Base-by-base conservation (phyloP, 257 asterid species). In the Capsicum chinense region DNA sequence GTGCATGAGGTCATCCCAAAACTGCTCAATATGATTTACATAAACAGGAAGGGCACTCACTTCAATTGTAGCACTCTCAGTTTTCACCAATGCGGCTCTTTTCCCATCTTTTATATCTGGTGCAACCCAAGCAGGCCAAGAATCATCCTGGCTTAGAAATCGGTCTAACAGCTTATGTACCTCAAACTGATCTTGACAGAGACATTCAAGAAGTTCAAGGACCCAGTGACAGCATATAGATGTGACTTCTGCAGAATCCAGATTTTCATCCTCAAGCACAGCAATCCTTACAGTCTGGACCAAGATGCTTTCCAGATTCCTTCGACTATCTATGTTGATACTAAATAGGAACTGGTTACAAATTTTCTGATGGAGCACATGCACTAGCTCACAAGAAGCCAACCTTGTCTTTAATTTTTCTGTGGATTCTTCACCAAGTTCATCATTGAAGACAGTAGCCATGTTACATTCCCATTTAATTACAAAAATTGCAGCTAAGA, bases 381-480 rank as follows among this genome's bases (percentile, higher is more conserved):
- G 95, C 86, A 90, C 90, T 71, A 93, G 88, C 82, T 91, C 95
- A 84, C 91, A 92, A 79, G 90, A 90, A 59, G 92, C 74, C 88
- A 91, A 84, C 89, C 98, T 91, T 81, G 88, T 83, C 87, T 90
- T 85, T 64, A 71, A 81, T 80, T 89, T 89, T 83, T 86, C 90
- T 17, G 79, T 62, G 19, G 73, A 83, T 56, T 91, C 94, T 80
- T 81, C 92, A 83, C 87, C 92, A 87, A 87, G 89, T 79, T 87
- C 87, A 84, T 86, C 89, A 79, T 83, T 83, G 84, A 89, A 88
- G 82, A 84, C 87, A 81, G 88, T 82, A 76, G 81, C 85, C 91
- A 92, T 87, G 89, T 88, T 89, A 87, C 85, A 91, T 88, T 95
- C 98, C 98, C 98, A 97, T 84, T 94, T 94, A 87, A 93, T 92